phyloP scores from a whole-genome alignment of 495 filamentous ascomycete species.

The Talaromyces stipitatus region DNA sequence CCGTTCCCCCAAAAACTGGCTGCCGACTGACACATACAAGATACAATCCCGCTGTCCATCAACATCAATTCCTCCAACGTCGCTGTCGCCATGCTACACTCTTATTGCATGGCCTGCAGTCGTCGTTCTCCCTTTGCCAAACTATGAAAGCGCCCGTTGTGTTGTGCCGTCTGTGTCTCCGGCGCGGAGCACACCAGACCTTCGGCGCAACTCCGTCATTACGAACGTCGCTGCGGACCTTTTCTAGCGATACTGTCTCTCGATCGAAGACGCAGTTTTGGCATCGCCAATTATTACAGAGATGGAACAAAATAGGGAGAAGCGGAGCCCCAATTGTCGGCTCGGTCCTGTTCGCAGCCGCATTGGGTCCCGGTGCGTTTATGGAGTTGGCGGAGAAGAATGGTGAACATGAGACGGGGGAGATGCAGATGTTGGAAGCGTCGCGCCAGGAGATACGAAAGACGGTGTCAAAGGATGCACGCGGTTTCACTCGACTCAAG shows the following conservation, averaged over 20 bases:
- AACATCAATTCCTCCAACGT: background rate
- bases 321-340: slow-evolving; percentile 20
- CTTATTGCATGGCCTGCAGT: background rate
- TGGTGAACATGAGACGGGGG: slow-evolving; percentile 58
- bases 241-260: slow-evolving; percentile 9
- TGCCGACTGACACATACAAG: background rate
- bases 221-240: slow-evolving; percentile 19
- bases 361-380: slow-evolving; percentile 61
- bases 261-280: background rate
- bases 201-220: slow-evolving; percentile 7
- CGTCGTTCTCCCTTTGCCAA: background rate
- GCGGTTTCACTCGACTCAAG: slow-evolving; percentile 44
- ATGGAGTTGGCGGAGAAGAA: slow-evolving; percentile 62
- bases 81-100: background rate
- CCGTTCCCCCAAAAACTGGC: background rate
- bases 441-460: slow-evolving; percentile 71
- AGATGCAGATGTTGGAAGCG: slow-evolving; percentile 76
- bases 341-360: slow-evolving; percentile 39
- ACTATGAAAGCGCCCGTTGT: slow-evolving; percentile 49
- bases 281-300: background rate
- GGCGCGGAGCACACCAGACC: slow-evolving; percentile 21
- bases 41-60: background rate
- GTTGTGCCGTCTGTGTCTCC: slow-evolving; percentile 48
- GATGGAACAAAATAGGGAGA: slow-evolving; percentile 16
- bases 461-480: slow-evolving; percentile 50